Evolutionary conservation across 192 early-diverging fungal species (phyloP), one percentile per base, ranked within the genome.

Genomic region (Coemansia sp.): DNA sequence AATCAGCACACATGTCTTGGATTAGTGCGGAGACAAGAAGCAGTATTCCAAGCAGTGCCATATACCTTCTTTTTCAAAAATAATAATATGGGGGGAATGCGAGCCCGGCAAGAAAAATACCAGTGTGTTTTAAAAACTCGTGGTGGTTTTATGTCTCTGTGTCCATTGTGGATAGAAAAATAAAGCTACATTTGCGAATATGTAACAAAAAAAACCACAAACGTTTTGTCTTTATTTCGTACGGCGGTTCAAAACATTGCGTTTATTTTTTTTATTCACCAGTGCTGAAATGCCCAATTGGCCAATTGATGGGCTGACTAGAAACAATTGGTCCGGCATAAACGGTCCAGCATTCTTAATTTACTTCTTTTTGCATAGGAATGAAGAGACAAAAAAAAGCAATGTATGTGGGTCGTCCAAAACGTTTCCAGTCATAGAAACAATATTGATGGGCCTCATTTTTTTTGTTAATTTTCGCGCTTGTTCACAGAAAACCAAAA

Each of bases 171-270:
- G 4, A 49, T 36, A 57, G 1, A 39, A 42, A 57, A 60, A 60
- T 47, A 11, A 60, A n/a, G 46, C 42, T 27, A 60, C 42, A 35
- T 45, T 27, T 39, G 45, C 25, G 4, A 46, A 58, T n/a, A 58
- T 4, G 4, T 47, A 20, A 6, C 13, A 16, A 14, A 8, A 47
- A 47, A 47, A 60, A 22, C 30, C 23, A 42, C 5, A 42, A 42
- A 42, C 39, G 13, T 6, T 42, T 14, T 42, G 39, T 16, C 39
- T 42, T 14, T 42, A n/a, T 42, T 2, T 42, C 27, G 13, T 28
- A 30, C 25, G 1, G 16, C 5, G 29, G 28, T 29, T 20, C 51
- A 30, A 53, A 3, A 29, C 51, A 53, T 53, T 53, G 51, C 51
- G 51, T 25, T 2, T 20, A 29, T 53, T 53, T 53, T 29, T 25